phyloP scores from a whole-genome alignment of 352 stramenopile genomes.

The Phytophthora kernoviae region DNA sequence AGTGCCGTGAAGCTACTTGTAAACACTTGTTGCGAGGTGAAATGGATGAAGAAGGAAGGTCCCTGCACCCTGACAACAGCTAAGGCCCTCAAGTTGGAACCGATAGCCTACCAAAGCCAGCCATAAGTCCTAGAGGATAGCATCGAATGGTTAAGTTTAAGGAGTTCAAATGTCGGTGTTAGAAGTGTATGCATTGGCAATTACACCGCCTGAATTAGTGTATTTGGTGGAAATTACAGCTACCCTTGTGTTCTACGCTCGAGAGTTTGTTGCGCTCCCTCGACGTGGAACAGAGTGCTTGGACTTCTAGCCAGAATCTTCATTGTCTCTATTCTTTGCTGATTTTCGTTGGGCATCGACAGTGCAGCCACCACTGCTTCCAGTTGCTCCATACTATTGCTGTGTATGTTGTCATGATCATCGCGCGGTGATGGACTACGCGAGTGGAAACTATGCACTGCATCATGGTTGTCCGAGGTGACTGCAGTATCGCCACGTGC shows the following conservation, averaged over 20 bases:
- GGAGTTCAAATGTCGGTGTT: no score
- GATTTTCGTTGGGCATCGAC: constrained; percentile 4
- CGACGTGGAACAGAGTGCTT: constrained; percentile 1
- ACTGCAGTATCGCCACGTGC: constrained; percentile 14
- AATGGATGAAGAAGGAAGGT: background rate
- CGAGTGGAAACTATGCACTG: constrained; percentile 18
- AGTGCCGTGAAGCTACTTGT: constrained; percentile 39
- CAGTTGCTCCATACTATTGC: constrained; percentile 19
- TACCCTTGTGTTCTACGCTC: no score
- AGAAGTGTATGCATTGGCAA: no score
- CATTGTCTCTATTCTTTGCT: background rate
- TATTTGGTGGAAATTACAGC: no score
- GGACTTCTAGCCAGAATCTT: background rate
- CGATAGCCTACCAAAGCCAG: background rate
- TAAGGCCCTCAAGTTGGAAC: background rate
- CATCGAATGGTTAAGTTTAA: no score
- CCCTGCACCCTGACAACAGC: background rate
- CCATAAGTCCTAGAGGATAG: no score
- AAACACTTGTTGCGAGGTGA: constrained; percentile 23
- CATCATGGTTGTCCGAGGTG: background rate
- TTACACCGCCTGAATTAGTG: no score
- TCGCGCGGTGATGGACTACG: constrained; percentile 11
- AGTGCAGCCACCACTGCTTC: constrained; percentile 19
- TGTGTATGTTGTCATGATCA: constrained; percentile 3
- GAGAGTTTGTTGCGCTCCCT: constrained; percentile 1